A percentile compares a stretch with the other conserved stretches of the same genome.
Conservation (phyloP, 345 rosid species). For the Aegle marmelos region DNA sequence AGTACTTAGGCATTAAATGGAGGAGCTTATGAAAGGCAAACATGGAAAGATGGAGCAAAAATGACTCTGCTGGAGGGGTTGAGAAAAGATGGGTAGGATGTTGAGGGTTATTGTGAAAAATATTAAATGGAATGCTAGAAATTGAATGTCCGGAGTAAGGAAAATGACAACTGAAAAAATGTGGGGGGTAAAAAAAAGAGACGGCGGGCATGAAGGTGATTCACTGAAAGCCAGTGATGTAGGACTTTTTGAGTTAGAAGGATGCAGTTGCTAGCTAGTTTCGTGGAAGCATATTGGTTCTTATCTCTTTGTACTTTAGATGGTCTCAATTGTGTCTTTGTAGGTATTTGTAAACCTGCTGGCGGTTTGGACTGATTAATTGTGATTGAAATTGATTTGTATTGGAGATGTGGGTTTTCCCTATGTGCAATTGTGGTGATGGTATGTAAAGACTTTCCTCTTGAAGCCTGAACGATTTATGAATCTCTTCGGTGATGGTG, state of each 20-base stretch:
- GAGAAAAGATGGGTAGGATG: neutral
- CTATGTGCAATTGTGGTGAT: neutral
- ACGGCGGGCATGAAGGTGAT: neutral
- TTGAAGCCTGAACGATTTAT: neutral
- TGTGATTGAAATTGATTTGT: neutral
- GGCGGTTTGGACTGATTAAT: neutral
- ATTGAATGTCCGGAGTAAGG: neutral
- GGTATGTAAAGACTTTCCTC: neutral
- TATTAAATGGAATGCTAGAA: neutral
- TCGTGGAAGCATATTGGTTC: neutral
- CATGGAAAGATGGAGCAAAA: neutral
- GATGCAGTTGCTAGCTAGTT: constrained; percentile 8
- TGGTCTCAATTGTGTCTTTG: neutral
- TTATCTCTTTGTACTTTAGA: neutral
- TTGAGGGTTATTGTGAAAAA: neutral
- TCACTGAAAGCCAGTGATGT: neutral
- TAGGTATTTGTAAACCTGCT: neutral
- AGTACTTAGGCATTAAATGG: neutral
- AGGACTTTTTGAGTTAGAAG: neutral
- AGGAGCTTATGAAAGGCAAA: neutral
- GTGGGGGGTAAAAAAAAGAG: neutral
- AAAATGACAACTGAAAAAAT: neutral
- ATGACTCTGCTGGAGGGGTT: neutral
- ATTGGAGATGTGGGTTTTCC: neutral
- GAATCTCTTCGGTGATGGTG: neutral